Evolutionary conservation across 139 green algal genomes (phyloP), one percentile per base, ranked within the genome.

Genomic region (Coelastrella sp.): DNA sequence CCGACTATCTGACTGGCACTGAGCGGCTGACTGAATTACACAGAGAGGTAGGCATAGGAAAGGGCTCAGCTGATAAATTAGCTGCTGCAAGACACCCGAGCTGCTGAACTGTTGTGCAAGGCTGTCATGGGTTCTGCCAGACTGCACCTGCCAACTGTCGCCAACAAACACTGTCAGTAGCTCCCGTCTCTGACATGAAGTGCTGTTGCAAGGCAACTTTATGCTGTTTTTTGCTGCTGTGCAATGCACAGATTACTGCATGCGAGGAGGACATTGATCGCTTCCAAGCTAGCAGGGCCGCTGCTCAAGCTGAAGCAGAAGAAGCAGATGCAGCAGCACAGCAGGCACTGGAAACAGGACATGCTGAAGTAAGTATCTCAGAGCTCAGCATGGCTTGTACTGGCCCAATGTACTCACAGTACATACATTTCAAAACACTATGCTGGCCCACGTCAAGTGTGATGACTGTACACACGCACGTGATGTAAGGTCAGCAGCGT

Each of bases 261-360:
- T 66, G 22, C 35, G 65, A 91, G 65, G 87, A 86, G 79, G 78
- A 91, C 4, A 12, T 91, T 58, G 87, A 87, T 35, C 65, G 87
- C 14, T 58, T 91, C 14, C 61, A 66, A 61, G 65, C 78, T 27
- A 70, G 22, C 61, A 74, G 19, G 22, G 12, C n/a, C 7, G 22
- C 78, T 49, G 87, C 87, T 15, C 78, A 87, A 8, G 78, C 78
- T 60, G 87, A 91, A 24, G 78, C 87, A 24, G 78, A 78, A 20
- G 78, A 91, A 78, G 87, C 87, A 9, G 87, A 87, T 78, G 63
- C 78, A 56, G 87, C 87, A 80, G 87, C 87, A 59, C 78, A 87
- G 79, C 87, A 87, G 49, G 87, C 87, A 58, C 87, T 91, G 49
- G 87, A 91, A 80, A 79, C 87, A 65, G 87, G 87, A 19, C 87